Conservation (phyloP, 176 grass and related monocot genomes). For the Rhynchospora breviuscula region DNA sequence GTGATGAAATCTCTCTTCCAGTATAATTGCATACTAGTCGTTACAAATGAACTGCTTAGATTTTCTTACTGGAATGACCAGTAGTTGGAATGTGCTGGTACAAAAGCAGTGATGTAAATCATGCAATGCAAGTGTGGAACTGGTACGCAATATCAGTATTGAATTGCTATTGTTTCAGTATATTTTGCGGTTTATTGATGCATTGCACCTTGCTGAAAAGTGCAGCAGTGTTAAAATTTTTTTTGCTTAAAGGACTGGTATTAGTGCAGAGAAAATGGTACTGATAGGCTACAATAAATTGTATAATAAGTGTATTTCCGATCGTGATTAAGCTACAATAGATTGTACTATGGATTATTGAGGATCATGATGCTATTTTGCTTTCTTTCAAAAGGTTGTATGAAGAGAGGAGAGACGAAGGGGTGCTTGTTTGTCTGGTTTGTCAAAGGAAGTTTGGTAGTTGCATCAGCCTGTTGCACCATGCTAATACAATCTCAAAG, state of each 20-base stretch:
- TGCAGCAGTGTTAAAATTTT: background rate
- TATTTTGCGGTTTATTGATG: background rate
- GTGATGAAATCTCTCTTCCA: background rate
- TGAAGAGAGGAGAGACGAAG: constrained; percentile 41
- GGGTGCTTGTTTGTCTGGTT: constrained; percentile 52
- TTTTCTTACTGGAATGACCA: background rate
- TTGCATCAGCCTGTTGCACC: constrained; percentile 64
- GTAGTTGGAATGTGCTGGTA: background rate
- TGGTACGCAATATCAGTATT: background rate
- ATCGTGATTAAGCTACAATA: background rate
- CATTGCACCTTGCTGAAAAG: background rate
- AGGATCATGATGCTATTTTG: background rate
- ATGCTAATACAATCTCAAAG: constrained; percentile 42
- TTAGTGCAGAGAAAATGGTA: background rate
- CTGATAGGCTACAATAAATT: background rate
- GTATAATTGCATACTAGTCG: background rate
- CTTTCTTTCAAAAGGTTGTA: constrained; percentile 29
- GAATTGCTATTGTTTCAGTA: background rate
- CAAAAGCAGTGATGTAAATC: background rate
- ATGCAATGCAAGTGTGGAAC: background rate
- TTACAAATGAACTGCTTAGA: background rate
- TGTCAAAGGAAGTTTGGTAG: constrained; percentile 56
- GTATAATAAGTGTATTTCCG: background rate
- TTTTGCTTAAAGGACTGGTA: background rate
- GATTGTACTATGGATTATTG: background rate